Percentiles rank a stretch among this genome's conserved stretches.
Conservation (phyloP, 352 stramenopile species). For the Globisporangium carolinianum region DNA sequence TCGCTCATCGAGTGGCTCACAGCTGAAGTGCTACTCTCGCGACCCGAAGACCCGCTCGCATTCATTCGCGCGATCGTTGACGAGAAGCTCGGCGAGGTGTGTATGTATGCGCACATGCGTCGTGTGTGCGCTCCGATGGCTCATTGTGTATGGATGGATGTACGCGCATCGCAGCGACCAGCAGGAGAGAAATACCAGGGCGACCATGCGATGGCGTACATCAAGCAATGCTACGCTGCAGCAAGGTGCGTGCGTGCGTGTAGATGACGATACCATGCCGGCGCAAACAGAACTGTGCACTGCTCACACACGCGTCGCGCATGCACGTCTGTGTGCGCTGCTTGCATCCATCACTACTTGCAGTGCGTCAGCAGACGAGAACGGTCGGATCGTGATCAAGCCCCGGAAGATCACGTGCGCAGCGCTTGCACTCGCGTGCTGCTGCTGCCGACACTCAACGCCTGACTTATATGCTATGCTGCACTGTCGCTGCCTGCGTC, state of each 20-base stretch:
- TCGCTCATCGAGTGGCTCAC: slow-evolving; percentile 90
- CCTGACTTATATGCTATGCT: not conserved
- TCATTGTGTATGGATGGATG: not conserved
- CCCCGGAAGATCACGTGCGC: slow-evolving; percentile 56
- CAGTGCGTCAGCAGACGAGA: slow-evolving; percentile 77
- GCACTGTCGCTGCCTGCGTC: not conserved
- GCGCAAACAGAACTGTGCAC: no score
- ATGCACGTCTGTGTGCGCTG: not conserved
- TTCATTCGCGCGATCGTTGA: slow-evolving; percentile 78
- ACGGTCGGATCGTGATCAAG: slow-evolving; percentile 71
- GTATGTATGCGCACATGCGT: not conserved
- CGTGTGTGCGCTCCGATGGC: no score
- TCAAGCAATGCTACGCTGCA: slow-evolving; percentile 85
- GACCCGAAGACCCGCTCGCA: slow-evolving; percentile 79
- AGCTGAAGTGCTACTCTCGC: slow-evolving; percentile 75
- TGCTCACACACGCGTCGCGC: no score
- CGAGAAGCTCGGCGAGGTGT: slow-evolving; percentile 76
- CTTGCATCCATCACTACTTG: not conserved
- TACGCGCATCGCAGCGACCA: slow-evolving; percentile 15
- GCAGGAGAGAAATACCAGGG: slow-evolving; percentile 65
- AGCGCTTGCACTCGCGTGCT: not conserved
- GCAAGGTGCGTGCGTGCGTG: slow-evolving; percentile 36
- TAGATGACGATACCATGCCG: no score
- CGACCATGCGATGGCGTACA: slow-evolving; percentile 74
- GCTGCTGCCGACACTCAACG: not conserved